phyloP scores from a whole-genome alignment of 2,329 filamentous ascomycete genomes.

The Microcyclospora pomicola region DNA sequence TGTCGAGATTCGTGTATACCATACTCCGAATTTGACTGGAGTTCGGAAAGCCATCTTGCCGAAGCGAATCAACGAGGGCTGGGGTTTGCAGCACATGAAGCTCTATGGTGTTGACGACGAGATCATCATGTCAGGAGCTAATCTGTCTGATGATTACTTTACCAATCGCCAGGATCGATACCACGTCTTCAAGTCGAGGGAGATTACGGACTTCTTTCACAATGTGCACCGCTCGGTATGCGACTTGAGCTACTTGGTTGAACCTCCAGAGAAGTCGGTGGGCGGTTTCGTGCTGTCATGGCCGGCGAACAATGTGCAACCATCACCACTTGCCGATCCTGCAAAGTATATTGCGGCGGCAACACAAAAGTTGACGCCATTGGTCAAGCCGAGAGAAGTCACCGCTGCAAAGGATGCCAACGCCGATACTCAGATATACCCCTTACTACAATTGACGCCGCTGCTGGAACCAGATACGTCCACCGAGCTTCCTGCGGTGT shows the following conservation, averaged over 20 bases:
- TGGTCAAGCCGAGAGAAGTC: conserved; percentile 42
- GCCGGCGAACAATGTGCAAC: conserved; percentile 60
- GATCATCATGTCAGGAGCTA: conserved; percentile 89
- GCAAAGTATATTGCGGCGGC: conserved; percentile 56
- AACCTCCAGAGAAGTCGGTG: conserved; percentile 39
- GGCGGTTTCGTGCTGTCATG: conserved; percentile 49
- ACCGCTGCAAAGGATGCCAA: conserved; percentile 11
- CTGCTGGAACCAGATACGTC: conserved; percentile 66
- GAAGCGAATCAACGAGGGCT: conserved; percentile 88
- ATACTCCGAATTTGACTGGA: conserved; percentile 89
- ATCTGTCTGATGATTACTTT: conserved; percentile 87
- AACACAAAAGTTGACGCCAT: conserved; percentile 49
- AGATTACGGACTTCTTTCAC: conserved; percentile 71
- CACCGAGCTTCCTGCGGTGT: conserved; percentile 76
- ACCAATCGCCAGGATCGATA: conserved; percentile 92
- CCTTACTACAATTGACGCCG: conserved; percentile 76
- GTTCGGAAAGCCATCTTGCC: conserved; percentile 72
- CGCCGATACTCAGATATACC: conserved; percentile 63
- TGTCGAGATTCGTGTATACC: conserved; percentile 93
- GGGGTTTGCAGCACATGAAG: conserved; percentile 99
- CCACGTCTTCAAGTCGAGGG: conserved; percentile 69
- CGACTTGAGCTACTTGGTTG: conserved; percentile 67
- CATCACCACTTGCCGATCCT: conserved; percentile 59
- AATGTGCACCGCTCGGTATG: conserved; percentile 63
- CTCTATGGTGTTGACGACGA: conserved; percentile 92